phyloP scores from a whole-genome alignment of 306 rosid genomes.

The Hippophae tibetana region DNA sequence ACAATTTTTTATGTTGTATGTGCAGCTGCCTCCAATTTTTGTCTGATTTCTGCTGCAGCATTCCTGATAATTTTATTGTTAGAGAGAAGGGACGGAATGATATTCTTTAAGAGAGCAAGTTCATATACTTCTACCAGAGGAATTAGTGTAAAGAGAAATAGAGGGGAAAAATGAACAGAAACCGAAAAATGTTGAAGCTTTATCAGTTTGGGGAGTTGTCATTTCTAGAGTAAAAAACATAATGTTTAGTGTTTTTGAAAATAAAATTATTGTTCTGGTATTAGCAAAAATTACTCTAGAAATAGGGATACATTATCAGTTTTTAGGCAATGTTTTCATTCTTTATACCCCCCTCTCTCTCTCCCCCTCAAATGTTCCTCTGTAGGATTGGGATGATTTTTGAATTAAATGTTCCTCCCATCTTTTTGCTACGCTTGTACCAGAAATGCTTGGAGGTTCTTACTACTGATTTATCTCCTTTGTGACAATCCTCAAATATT shows the following conservation, averaged over 20 bases:
- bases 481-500: too few species aligned
- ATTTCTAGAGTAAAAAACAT: too few species aligned
- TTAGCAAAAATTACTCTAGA: too few species aligned
- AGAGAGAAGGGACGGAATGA: conserved; percentile 27
- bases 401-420: not conserved
- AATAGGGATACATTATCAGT: not conserved
- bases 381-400: not conserved
- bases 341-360: not conserved
- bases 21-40: conserved; percentile 56
- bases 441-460: not conserved
- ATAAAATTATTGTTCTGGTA: too few species aligned
- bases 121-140: conserved; percentile 57
- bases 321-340: not conserved
- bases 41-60: conserved; percentile 48
- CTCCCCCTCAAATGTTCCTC: not conserved
- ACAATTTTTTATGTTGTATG: conserved; percentile 18
- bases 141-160: conserved; percentile 39
- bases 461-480: too few species aligned
- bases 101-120: conserved; percentile 36
- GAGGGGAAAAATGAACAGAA: conserved; percentile 15
- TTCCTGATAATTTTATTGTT: conserved; percentile 39
- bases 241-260: too few species aligned
- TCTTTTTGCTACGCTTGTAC: not conserved
- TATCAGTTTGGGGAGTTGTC: conserved; percentile 7
- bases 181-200: conserved; percentile 31